Evolutionary conservation across 2,329 filamentous ascomycete genomes (phyloP), one percentile per base, ranked within the genome.

Genomic region (Thielaviopsis euricoi): DNA sequence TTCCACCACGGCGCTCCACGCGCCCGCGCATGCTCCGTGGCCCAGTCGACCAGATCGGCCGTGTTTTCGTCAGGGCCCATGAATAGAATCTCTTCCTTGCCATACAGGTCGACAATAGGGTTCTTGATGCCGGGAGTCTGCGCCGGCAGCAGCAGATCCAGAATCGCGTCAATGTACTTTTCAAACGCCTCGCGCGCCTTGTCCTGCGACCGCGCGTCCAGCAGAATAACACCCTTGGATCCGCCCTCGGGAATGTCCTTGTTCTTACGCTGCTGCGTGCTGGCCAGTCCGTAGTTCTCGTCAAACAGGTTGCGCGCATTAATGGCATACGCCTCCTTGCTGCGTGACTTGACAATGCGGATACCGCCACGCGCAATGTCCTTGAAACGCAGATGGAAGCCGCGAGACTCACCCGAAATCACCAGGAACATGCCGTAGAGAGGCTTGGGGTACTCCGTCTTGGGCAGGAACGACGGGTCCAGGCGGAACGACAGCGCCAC

Each of bases 41-140:
- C 93, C 93, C 93, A 98, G 72, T 98, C 84, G 55, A 98, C 93
- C 37, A 98, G 79, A 66, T 95, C 89, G 22, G 93, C 93, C 1
- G 93, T 98, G 74, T 98, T 98, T 82, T 98, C 93, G 64, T 98
- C 93, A 0, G 93, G 93, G 37, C 93, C 93, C 89, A 98, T 87
- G 77, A 98, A 98, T 22, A 98, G 76, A 62, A 98, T 98, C 71
- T 98, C 93, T 68, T 95, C 79, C 74, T 95, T 93, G 65, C 89
- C 88, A 69, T 97, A 87, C 26, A 96, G 76, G 70, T 98, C 93
- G 60, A 98, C 91, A 61, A 98, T 90, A 0, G 93, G 93, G 67
- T 98, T 95, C 77, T 98, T 98, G 79, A 98, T 98, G 63, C 93
- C 93, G 12, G 93, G 93, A 59, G 89, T 95, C 65, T 82, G 80